A percentile compares a stretch with the other conserved stretches of the same genome.
Conservation (phyloP, 495 filamentous ascomycete genomes). For the Hypoxylon rickii region DNA sequence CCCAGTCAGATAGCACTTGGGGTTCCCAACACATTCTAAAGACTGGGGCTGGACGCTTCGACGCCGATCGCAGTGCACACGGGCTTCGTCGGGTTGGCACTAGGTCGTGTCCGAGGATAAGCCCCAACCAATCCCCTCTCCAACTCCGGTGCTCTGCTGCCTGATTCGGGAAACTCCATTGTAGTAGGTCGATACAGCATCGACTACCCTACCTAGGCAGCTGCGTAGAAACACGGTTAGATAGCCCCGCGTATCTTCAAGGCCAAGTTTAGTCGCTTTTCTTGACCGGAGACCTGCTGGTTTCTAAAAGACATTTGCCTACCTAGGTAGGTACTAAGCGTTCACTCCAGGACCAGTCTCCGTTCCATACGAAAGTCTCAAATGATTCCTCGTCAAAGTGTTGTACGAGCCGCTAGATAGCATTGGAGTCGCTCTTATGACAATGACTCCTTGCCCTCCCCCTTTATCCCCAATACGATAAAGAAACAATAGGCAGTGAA, state of each 20-base stretch:
- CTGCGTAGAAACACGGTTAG: slow-evolving; percentile 7
- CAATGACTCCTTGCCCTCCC: too few species aligned
- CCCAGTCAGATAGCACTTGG: slow-evolving; percentile 8
- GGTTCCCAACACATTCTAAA: background rate
- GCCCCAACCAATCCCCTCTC: slow-evolving; percentile 17
- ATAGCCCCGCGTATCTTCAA: background rate
- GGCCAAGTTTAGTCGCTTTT: background rate
- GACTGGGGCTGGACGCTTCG: slow-evolving; percentile 6
- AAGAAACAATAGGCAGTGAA: too few species aligned
- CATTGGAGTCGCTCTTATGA: too few species aligned
- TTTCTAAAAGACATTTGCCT: slow-evolving; percentile 9
- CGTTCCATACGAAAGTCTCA: too few species aligned
- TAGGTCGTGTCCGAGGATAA: background rate
- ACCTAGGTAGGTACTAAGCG: too few species aligned
- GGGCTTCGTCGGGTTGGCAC: slow-evolving; percentile 27
- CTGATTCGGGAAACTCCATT: slow-evolving; percentile 30
- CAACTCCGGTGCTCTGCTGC: background rate
- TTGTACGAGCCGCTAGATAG: too few species aligned
- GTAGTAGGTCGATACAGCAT: background rate
- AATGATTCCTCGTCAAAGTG: too few species aligned
- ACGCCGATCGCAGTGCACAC: slow-evolving; percentile 22
- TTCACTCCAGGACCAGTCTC: too few species aligned
- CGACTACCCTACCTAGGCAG: slow-evolving; percentile 25
- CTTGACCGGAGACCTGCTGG: slow-evolving; percentile 8
- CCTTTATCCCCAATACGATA: too few species aligned